Evolutionary conservation across 805 yeast species (phyloP).

Genomic region (Barnettozyma pratensis): DNA sequence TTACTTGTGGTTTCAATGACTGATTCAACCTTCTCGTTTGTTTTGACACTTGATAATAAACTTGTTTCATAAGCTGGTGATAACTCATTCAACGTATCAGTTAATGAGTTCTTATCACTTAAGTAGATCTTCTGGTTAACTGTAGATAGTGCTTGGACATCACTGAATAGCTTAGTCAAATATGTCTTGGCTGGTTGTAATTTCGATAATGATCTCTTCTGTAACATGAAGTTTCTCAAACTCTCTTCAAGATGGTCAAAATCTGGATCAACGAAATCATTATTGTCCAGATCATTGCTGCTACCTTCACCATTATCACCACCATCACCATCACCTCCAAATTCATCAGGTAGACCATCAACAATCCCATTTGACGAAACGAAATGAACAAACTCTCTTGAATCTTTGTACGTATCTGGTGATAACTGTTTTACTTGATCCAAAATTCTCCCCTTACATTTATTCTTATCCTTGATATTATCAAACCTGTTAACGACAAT

Average conservation of each 20-base stretch:
- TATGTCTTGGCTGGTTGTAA: slow-evolving; percentile 92
- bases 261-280: slow-evolving; percentile 42
- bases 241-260: slow-evolving; percentile 84
- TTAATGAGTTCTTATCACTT: slow-evolving; percentile 43
- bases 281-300: slow-evolving; percentile 26
- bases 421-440: slow-evolving; percentile 82
- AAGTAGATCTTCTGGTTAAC: slow-evolving; percentile 55
- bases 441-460: slow-evolving; percentile 71
- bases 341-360: slow-evolving; percentile 32
- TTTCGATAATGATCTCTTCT: slow-evolving; percentile 85
- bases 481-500: slow-evolving; percentile 94
- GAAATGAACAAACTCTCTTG: slow-evolving; percentile 91
- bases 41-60: slow-evolving; percentile 44
- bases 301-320: slow-evolving; percentile 34
- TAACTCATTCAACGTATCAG: slow-evolving; percentile 47
- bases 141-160: slow-evolving; percentile 53
- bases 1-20: slow-evolving; percentile 58
- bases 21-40: slow-evolving; percentile 55
- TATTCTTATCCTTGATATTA: slow-evolving; percentile 70
- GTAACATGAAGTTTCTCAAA: slow-evolving; percentile 77
- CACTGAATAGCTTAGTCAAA: slow-evolving; percentile 61
- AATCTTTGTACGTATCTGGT: slow-evolving; percentile 86
- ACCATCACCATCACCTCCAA: slow-evolving; percentile 33
- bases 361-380: slow-evolving; percentile 58
- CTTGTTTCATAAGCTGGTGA: slow-evolving; percentile 60